Base-by-base conservation (phyloP, 1,139 yeast genomes). In the Hemisphaericaspora xylanilytica region DNA sequence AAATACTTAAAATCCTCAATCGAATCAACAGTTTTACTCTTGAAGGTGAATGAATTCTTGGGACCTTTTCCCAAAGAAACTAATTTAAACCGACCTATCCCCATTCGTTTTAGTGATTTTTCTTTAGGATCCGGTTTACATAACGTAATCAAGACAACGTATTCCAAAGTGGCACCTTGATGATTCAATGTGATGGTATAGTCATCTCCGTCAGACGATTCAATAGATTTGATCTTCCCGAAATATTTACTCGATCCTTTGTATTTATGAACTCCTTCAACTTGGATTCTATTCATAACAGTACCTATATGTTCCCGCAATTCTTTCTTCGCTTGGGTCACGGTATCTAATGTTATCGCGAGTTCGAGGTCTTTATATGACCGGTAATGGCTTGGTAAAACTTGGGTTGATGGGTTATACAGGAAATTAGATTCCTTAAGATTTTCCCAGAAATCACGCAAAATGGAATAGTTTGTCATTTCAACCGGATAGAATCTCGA, bases 71-170 rank as follows among this genome's bases (percentile, higher is more conserved):
- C 16, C 1, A 59, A 49, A 32, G 41, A 44, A 5, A 50, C 55
- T 6, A 58, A 27, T 22, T 50, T 41, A 6, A 50, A 28, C 15
- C 33, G 15, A 31, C 46, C 51, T 6, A 67, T 39, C 0, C 74
- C 75, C 38, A 46, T 55, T 51, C 51, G 10, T 9, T 70, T 47
- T 4, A 28, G 31, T 5, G 43, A 51, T 0, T 66, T 56, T 37
- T 49, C 58, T 33, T 57, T 59, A 36, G 61, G 3, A 16, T 28
- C 65, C 0, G 72, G 73, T 37, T 61, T 61, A 13, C 55, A 50
- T 7, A 69, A 40, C 24, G 59, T 59, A 5, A 64, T 25, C 21
- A 61, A 40, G 9, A 52, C 39, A 4, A 59, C 33, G 10, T 16
- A 32, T 14, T 36, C 36, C n/a, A n/a, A n/a, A n/a, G n/a, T n/a